These are phyloP conservation scores for Albugo candida DNA, from an alignment of 352 stramenopile genomes.

Conservation along the genomic window DNA sequence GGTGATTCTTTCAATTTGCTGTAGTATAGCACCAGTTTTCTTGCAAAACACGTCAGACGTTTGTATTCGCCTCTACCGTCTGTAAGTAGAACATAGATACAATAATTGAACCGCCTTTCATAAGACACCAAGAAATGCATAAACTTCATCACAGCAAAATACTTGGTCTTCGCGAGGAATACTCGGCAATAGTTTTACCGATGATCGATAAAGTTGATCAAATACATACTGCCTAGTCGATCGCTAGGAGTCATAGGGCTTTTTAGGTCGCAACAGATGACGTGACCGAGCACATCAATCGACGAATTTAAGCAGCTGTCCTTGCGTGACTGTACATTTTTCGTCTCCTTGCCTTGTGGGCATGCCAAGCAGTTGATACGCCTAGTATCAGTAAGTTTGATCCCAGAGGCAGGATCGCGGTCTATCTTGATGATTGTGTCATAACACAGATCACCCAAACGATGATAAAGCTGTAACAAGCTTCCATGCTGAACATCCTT, in stretches of 20 bases:
- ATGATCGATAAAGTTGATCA: background rate
- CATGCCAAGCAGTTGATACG: no score
- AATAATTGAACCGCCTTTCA: background rate
- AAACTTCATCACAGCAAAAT: background rate
- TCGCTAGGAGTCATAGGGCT: background rate
- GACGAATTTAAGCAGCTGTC: background rate
- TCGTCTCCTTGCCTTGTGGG: no score
- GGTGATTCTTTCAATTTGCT: background rate
- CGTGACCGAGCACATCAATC: background rate
- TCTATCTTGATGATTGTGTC: no score
- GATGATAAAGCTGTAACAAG: no score
- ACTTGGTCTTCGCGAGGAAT: background rate
- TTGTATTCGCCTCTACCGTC: background rate
- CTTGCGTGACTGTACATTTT: no score
- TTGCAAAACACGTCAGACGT: no score
- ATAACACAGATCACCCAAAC: no score
- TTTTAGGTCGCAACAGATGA: background rate
- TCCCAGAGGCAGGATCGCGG: no score
- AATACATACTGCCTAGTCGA: background rate
- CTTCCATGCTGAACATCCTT: no score
- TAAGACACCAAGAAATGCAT: background rate
- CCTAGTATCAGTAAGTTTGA: no score
- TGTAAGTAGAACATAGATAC: background rate
- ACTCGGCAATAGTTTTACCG: background rate
- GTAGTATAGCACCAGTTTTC: background rate